Base-by-base conservation (phyloP, 164 flowering plant species). In the Nelumbo lutea region DNA sequence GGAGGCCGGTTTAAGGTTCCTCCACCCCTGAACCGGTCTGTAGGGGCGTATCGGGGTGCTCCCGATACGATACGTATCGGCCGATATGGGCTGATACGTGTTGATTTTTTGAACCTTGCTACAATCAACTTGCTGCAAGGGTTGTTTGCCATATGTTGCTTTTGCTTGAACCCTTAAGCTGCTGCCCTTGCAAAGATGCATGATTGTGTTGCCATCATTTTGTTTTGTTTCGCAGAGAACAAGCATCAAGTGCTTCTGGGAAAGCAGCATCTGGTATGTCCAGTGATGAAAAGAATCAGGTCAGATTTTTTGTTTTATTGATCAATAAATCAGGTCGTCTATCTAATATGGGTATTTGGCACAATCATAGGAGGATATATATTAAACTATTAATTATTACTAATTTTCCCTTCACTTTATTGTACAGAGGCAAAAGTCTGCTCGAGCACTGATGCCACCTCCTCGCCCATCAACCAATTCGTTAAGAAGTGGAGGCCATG, bases 241-340 rank as follows among this genome's bases (percentile, higher is more conserved):
- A 84, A 72, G 93, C 92, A 62, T 90, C 96, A 66, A 90, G 98
- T 81, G 84, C 97, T 68, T 90, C 96, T 72, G 93, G 90, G 5
- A 90, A 82, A 81, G 91, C 94, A 69, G 82, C 97, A 65, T 96
- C 98, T 67, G 90, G 97, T 69, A 86, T 96, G 95, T 96, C 99
- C 15, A 91, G 98, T 78, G 99, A 96, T 76, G 98, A 93, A 79
- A 88, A 86, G 68, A 91, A 87, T 83, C 98, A 91, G 96, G 99
- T 95, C 39, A 27, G 27, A 27, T 27, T 27, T 27, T 27, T 27
- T 27, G 27, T 27, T 27, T 27, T 27, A 27, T 27, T 27, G 27
- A 27, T 27, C 27, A 27, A 27, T 27, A 27, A 27, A 27, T 27
- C 27, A 0, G 27, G 27, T 27, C 27, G 27, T 66, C n/a, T 50